phyloP scores from a whole-genome alignment of 768 basidiomycete genomes.

The Leccinum pellstonianum region DNA sequence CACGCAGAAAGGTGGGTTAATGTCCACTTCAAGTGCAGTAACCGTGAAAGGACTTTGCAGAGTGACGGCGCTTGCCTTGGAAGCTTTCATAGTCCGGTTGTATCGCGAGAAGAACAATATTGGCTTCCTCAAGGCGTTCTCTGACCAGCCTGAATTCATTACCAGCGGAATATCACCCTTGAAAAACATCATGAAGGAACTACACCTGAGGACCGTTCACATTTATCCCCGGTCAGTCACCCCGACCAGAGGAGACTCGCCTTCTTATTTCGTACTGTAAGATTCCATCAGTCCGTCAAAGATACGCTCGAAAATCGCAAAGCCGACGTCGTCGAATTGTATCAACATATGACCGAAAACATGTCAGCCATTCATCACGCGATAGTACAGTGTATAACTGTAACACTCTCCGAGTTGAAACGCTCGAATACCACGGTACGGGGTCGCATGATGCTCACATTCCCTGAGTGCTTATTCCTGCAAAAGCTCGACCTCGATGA shows the following conservation, averaged over 20 bases:
- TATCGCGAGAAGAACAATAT: constrained; percentile 86
- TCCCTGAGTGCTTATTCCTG: neutral
- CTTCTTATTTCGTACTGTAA: constrained; percentile 30
- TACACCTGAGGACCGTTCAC: constrained; percentile 84
- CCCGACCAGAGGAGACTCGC: neutral
- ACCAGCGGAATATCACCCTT: constrained; percentile 90
- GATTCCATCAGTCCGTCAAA: constrained; percentile 90
- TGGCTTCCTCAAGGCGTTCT: constrained; percentile 96
- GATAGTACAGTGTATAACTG: constrained; percentile 92
- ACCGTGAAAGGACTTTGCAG: constrained; percentile 38
- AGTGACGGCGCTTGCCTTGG: constrained; percentile 78
- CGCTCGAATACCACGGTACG: constrained; percentile 74
- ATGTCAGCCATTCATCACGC: constrained; percentile 94
- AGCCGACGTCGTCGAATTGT: constrained; percentile 90
- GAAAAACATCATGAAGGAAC: constrained; percentile 88
- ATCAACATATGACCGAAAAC: constrained; percentile 76
- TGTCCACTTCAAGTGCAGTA: neutral
- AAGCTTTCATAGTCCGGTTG: constrained; percentile 91
- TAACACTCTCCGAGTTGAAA: constrained; percentile 86
- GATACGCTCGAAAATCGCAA: constrained; percentile 75
- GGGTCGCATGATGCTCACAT: neutral
- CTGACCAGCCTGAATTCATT: constrained; percentile 95
- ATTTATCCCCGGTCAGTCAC: constrained; percentile 80
- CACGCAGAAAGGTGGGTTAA: constrained; percentile 80
- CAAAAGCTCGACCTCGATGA: constrained; percentile 91